These are phyloP conservation scores for Aspergillus vadensis DNA, from an alignment of 2,329 filamentous ascomycete genomes.

Conservation along the genomic window DNA sequence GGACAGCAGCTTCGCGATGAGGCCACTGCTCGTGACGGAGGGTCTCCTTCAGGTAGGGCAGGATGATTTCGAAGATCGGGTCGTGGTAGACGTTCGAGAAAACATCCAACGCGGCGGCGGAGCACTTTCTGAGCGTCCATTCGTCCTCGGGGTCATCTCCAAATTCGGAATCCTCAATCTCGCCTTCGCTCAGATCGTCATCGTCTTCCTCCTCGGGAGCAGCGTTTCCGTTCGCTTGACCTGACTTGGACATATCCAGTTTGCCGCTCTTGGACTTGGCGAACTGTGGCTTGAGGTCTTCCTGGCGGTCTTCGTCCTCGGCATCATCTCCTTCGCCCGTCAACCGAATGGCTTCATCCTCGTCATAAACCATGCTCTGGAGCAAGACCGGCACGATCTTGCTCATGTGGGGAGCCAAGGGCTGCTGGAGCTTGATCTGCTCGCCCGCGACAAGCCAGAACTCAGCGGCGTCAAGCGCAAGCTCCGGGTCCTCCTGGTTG, in stretches of 20 bases:
- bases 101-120: slow-evolving; percentile 89
- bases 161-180: slow-evolving; percentile 75
- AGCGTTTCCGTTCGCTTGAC: slow-evolving; percentile 42
- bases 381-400: slow-evolving; percentile 89
- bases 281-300: slow-evolving; percentile 92
- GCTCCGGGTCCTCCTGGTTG: slow-evolving; percentile 76
- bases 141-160: slow-evolving; percentile 78
- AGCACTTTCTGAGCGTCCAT: slow-evolving; percentile 97
- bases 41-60: slow-evolving; percentile 90
- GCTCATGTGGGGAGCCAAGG: slow-evolving; percentile 73
- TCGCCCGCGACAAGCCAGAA: slow-evolving; percentile 96
- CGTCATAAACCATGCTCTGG: slow-evolving; percentile 93
- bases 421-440: slow-evolving; percentile 75
- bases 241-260: slow-evolving; percentile 55
- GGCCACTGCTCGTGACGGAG: slow-evolving; percentile 88
- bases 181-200: slow-evolving; percentile 82
- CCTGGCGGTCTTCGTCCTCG: slow-evolving; percentile 81
- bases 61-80: slow-evolving; percentile 84
- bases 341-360: slow-evolving; percentile 85
- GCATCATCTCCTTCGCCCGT: slow-evolving; percentile 86
- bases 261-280: slow-evolving; percentile 69
- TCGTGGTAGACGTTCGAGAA: slow-evolving; percentile 88
- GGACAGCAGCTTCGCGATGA: slow-evolving; percentile 87
- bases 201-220: slow-evolving; percentile 59
- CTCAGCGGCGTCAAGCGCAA: slow-evolving; percentile 92